Evolutionary conservation across 306 rosid genomes (phyloP), one percentile per base, ranked within the genome.

Genomic region (Luffa acutangula): DNA sequence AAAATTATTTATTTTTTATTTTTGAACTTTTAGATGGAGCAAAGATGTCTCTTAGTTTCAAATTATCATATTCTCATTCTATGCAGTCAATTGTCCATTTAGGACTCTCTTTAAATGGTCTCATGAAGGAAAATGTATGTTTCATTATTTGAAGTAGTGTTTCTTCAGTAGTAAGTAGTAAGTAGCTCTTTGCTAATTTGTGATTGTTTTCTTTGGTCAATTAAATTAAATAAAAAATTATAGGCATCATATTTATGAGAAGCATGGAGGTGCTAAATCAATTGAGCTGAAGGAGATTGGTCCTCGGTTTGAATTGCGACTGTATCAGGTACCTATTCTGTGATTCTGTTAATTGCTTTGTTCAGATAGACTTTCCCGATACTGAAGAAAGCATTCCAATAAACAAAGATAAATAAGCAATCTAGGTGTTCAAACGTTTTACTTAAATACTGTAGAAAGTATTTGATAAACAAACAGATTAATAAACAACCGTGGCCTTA

Each of bases 181-280:
- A 71, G 53, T 70, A 70, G 54, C 20, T 46, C 76, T 71, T 46
- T 71, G 39, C 77, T 46, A 46, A 71, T 71, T 71, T 46, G 20
- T 71, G 18, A 20, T 48, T 21, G 77, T 71, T 71, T 46, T 46
- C 41, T 73, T 49, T 49, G n/a, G 10, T 49, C 5, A 73, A 33
- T 49, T 49, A 21, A 49, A 49, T 73, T 46, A 7, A 12, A 48
- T 11, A 46, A 73, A 73, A 49, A 31, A 4, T 3, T 42, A 20
- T 85, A 92, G 97, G 90, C 95, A 95, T 87, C 98, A 95, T 82
- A 78, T 90, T 46, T 92, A 87, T 82, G 98, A 92, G 86, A 92
- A 86, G 79, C 91, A 67, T 6, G 96, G 92, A 9, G 97, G 97
- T 65, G 92, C 93, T 56, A 91, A 91, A 82, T 95, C 96, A 56